Conservation (phyloP, 257 asterid species). For the Lantana camara region DNA sequence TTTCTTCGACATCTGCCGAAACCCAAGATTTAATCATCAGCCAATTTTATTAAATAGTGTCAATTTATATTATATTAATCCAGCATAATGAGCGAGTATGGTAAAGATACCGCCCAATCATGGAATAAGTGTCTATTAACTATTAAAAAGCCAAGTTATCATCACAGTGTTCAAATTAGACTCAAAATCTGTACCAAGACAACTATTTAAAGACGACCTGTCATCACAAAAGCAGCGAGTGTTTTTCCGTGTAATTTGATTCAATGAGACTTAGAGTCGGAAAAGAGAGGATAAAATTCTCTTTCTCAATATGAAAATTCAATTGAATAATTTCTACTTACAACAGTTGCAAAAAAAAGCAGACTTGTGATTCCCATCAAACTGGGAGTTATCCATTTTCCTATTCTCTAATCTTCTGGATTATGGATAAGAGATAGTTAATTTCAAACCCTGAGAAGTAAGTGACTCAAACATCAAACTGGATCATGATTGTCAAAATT, state of each 20-base stretch:
- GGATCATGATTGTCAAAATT: not conserved
- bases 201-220: not conserved
- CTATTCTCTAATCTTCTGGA: no score
- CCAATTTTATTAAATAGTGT: not conserved
- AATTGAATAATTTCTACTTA: not conserved
- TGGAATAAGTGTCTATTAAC: no score
- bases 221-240: not conserved
- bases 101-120: no score
- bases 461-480: not conserved
- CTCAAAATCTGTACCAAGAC: not conserved
- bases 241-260: not conserved
- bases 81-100: no score
- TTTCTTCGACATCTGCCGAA: constrained; percentile 79
- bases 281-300: not conserved
- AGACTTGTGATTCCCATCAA: constrained; percentile 7
- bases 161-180: no score
- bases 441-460: no score
- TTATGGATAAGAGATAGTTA: no score
- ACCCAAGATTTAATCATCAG: constrained; percentile 28
- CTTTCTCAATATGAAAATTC: not conserved
- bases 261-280: not conserved
- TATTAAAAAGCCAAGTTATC: no score
- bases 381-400: no score
- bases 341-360: constrained; percentile 9
- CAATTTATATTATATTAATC: no score